These are phyloP conservation scores for Botrytis squamosa DNA, from an alignment of 2,329 filamentous ascomycete genomes.

Conservation along the genomic window DNA sequence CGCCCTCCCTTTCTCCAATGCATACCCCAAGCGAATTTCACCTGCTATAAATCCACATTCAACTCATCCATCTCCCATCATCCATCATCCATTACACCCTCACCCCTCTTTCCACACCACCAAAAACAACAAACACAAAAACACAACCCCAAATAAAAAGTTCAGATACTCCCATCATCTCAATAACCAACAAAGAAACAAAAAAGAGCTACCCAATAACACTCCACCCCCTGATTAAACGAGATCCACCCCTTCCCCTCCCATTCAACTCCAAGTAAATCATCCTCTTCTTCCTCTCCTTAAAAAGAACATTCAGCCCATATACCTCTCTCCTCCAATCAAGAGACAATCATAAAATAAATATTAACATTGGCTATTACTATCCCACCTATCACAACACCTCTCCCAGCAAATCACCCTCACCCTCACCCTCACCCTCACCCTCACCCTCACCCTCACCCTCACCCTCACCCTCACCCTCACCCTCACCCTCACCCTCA, in stretches of 20 bases:
- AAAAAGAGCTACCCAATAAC: neutral
- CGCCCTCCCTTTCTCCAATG: neutral
- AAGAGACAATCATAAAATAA: no score
- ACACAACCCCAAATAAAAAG: fast-evolving
- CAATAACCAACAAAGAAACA: neutral
- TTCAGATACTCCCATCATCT: neutral
- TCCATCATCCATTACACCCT: neutral
- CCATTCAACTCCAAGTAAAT: no score
- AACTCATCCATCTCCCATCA: neutral
- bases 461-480: no score
- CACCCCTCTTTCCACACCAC: no score
- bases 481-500: no score
- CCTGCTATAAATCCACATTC: neutral
- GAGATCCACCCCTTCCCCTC: neutral
- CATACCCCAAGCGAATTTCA: neutral
- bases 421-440: no score
- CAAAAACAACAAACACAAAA: neutral
- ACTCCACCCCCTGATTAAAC: neutral
- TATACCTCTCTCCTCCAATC: no score
- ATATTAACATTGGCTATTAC: no score
- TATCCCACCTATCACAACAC: neutral
- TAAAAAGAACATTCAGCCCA: no score
- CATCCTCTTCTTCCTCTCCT: no score
- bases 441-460: no score
- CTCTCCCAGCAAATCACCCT: neutral